Evolutionary conservation across 148 eudicot genomes (phyloP).

Genomic region (Amaranthus palmeri): DNA sequence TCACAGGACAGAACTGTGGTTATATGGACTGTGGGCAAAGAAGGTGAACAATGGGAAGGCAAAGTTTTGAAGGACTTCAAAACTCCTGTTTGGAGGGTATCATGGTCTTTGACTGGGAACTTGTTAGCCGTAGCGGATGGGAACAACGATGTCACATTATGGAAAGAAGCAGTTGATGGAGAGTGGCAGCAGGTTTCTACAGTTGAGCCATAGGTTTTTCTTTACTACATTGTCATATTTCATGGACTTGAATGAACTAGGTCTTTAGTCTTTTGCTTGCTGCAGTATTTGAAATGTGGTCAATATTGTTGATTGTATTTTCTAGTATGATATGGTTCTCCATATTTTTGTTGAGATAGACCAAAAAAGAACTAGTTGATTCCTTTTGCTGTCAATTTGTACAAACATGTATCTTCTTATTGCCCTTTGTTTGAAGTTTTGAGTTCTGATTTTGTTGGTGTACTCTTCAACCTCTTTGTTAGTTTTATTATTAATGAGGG

Average conservation of each 20-base stretch:
- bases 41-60: constrained; percentile 90
- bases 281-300: constrained; percentile 10
- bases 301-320: constrained; percentile 7
- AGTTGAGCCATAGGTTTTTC: constrained; percentile 50
- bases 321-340: no score
- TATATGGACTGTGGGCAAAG: constrained; percentile 78
- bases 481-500: no score
- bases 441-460: neutral
- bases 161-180: constrained; percentile 95
- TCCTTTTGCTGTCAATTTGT: constrained; percentile 11
- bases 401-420: neutral
- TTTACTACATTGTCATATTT: constrained; percentile 5
- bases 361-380: constrained; percentile 1
- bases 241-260: constrained; percentile 18
- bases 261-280: neutral
- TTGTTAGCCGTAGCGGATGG: constrained; percentile 94
- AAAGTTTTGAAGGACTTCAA: constrained; percentile 76
- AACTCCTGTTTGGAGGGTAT: constrained; percentile 89
- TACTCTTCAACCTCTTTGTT: no score
- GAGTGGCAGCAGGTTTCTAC: constrained; percentile 81
- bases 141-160: constrained; percentile 65
- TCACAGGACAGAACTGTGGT: constrained; percentile 90
- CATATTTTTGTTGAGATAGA: constrained; percentile 15
- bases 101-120: constrained; percentile 91
- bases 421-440: neutral